Conservation (phyloP, 1,284 basidiomycete genomes). For the Filobasidium uniguttulatum region DNA sequence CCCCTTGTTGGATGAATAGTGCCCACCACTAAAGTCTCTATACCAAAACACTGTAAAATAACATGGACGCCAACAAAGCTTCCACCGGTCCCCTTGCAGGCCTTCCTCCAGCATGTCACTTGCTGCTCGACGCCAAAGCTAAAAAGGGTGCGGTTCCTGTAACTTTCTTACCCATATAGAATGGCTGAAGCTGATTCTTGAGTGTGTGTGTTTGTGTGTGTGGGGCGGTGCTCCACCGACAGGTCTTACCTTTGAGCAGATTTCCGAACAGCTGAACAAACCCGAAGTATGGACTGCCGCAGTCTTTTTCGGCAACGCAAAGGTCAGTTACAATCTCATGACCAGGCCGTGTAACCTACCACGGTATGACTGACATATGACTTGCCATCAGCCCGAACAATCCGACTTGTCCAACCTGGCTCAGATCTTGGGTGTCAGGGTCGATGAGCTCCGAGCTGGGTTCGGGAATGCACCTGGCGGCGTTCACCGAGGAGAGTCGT, state of each 20-base stretch:
- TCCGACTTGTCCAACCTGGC: constrained; percentile 55
- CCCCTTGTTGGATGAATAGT: too few species aligned
- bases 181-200: neutral
- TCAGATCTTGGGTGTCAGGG: constrained; percentile 52
- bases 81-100: constrained; percentile 40
- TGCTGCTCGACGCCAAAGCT: constrained; percentile 55
- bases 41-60: too few species aligned
- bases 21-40: too few species aligned
- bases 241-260: constrained; percentile 59
- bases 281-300: constrained; percentile 82
- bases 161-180: neutral
- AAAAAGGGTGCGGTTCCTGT: constrained; percentile 42
- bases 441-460: constrained; percentile 49
- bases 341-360: neutral
- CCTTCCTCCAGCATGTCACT: constrained; percentile 44
- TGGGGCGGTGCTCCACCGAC: too few species aligned
- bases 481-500: constrained; percentile 23
- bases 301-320: constrained; percentile 76
- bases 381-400: constrained; percentile 31
- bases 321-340: constrained; percentile 38
- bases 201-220: neutral
- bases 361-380: neutral
- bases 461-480: constrained; percentile 24
- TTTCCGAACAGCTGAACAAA: constrained; percentile 54
- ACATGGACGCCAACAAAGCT: constrained; percentile 12